A percentile compares a stretch with the other conserved stretches of the same genome.
Conservation (phyloP, 83 land plant genomes). For the Larix sibirica region DNA sequence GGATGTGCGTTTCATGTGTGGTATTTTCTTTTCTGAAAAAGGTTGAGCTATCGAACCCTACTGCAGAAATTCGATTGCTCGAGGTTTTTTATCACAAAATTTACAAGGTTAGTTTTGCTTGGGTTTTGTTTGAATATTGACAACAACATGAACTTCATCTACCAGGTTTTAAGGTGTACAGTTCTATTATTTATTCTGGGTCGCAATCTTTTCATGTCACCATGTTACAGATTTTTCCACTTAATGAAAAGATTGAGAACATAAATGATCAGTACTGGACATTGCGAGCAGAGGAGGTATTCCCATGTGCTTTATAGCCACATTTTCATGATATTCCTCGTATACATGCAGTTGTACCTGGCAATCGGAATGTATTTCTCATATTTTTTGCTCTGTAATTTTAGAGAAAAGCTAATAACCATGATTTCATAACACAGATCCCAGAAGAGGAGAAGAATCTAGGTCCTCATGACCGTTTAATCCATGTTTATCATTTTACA, state of each 20-base stretch:
- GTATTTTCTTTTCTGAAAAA: slow-evolving; percentile 20
- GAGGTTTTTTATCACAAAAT: slow-evolving; percentile 88
- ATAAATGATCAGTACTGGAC: slow-evolving; percentile 99
- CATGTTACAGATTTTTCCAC: slow-evolving; percentile 80
- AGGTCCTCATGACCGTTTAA: slow-evolving; percentile 89
- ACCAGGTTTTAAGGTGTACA: background rate
- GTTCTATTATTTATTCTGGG: background rate
- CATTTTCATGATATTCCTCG: background rate
- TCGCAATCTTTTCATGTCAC: background rate
- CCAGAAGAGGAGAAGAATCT: slow-evolving; percentile 98
- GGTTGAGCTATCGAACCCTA: slow-evolving; percentile 74
- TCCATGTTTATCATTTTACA: slow-evolving; percentile 96
- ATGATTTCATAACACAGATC: slow-evolving; percentile 45
- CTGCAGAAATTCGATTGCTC: slow-evolving; percentile 72
- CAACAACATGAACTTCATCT: background rate
- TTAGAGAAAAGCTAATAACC: background rate
- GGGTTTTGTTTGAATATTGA: background rate
- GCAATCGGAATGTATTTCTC: background rate
- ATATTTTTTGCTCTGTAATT: too few species aligned
- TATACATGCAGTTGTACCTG: background rate
- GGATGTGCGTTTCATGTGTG: background rate
- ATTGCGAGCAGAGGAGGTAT: slow-evolving; percentile 96
- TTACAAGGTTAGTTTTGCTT: slow-evolving; percentile 56
- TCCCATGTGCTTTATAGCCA: background rate
- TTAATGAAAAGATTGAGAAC: slow-evolving; percentile 90